Conservation (phyloP, 2,329 filamentous ascomycete species). For the Sphaerostilbella broomeana region DNA sequence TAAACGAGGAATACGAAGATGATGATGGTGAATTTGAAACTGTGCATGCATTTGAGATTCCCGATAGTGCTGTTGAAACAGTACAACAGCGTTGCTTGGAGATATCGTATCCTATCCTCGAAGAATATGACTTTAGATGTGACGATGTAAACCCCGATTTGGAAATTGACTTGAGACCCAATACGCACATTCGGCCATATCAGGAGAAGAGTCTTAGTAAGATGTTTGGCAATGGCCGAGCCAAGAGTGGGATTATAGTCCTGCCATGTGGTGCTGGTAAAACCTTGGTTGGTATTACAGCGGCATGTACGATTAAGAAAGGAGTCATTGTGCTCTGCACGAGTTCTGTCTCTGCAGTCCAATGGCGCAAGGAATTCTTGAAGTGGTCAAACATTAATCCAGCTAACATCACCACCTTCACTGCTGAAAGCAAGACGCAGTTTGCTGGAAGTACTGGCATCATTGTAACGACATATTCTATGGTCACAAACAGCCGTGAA, state of each 20-base stretch:
- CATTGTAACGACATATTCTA: constrained; percentile 95
- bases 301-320: constrained; percentile 96
- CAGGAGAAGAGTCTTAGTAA: constrained; percentile 97
- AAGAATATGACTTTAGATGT: constrained; percentile 96
- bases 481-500: constrained; percentile 89
- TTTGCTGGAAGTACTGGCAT: constrained; percentile 90
- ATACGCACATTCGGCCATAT: constrained; percentile 85
- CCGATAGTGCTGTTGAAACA: constrained; percentile 70
- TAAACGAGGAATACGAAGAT: too few species aligned
- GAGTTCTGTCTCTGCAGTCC: constrained; percentile 94
- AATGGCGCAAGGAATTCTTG: constrained; percentile 93
- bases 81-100: constrained; percentile 87
- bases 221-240: constrained; percentile 98
- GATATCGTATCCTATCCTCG: constrained; percentile 78
- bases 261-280: constrained; percentile 95
- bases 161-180: constrained; percentile 86
- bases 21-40: constrained; percentile 81
- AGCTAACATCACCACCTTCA: constrained; percentile 90
- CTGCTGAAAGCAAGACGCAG: constrained; percentile 73
- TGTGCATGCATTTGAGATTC: constrained; percentile 90
- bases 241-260: constrained; percentile 95
- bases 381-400: constrained; percentile 97
- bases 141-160: constrained; percentile 84
- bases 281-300: constrained; percentile 93
- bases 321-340: constrained; percentile 92